Base-by-base conservation (phyloP, 208 protist species). In the Wallacemonas collosoma region DNA sequence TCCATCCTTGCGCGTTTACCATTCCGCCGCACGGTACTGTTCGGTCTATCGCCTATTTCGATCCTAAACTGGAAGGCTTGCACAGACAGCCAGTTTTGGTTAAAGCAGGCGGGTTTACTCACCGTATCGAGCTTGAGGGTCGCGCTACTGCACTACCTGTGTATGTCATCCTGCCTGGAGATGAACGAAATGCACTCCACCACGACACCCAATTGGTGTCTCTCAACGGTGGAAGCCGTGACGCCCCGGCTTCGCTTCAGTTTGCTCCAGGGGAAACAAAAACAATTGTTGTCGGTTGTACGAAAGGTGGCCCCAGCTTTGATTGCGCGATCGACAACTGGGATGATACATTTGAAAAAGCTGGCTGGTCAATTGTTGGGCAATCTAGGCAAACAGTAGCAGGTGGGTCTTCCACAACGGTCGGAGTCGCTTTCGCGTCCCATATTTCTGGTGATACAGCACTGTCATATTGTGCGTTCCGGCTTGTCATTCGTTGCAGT, bases 251-350 rank as follows among this genome's bases (percentile, higher is more conserved):
- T 60, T 72, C 66, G 17, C 69, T 90, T 17, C 47, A 83, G 39
- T 90, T 83, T 68, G 61, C 65, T 53, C 17, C 62, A 56, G 82
- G 80, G 12, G 79, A 90, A 71, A 75, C 58, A 48, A 87, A 83
- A 69, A 77, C 36, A 11, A 80, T 90, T 54, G 73, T 51, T 41
- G 43, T 90, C 64, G 85, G 85, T 15, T 79, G 85, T 54, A 71
- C 85, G 11, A 79, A 80, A 73, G 56, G 64, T n/a, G 81, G 79
- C 6, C 70, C 81, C 35, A 65, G 44, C 41, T 75, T 75, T 38
- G 85, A 90, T 60, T 87, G 79, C 65, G 54, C 65, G 55, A 79
- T 90, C 36, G 76, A 69, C 38, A 78, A 71, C 50, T 90, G 83
- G 83, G 77, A 71, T 61, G 82, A 87, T 51, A 51, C 50, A 12